Evolutionary conservation across 257 asterid species (phyloP).

Genomic region (Galeopsis tetrahit): DNA sequence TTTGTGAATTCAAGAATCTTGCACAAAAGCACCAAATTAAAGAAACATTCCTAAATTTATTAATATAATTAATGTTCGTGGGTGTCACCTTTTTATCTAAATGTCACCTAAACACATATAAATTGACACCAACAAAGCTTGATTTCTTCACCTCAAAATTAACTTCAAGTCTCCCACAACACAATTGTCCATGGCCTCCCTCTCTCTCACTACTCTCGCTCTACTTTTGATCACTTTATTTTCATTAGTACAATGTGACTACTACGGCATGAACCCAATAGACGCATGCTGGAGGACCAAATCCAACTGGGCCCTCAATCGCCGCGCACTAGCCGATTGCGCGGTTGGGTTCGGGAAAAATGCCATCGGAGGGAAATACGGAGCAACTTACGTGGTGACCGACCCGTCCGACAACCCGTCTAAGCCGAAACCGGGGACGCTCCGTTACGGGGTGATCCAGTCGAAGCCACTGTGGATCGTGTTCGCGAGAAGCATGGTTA

Average conservation of each 20-base stretch:
- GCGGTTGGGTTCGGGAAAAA: constrained; percentile 70
- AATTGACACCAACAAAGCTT: constrained; percentile 27
- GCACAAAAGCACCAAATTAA: constrained; percentile 30
- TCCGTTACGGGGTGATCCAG: constrained; percentile 73
- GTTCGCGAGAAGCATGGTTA: constrained; percentile 65
- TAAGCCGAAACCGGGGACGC: constrained; percentile 72
- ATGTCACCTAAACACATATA: constrained; percentile 31
- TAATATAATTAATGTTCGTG: constrained; percentile 41
- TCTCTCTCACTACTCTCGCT: constrained; percentile 33
- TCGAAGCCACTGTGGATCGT: constrained; percentile 69
- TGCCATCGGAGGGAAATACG: constrained; percentile 71
- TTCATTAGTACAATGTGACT: constrained; percentile 32
- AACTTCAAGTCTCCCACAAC: constrained; percentile 14
- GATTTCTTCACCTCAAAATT: constrained; percentile 17
- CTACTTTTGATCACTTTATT: constrained; percentile 38
- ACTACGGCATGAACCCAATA: constrained; percentile 55
- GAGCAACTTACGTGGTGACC: constrained; percentile 60
- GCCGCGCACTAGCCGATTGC: constrained; percentile 69
- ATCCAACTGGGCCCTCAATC: constrained; percentile 69
- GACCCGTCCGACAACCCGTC: constrained; percentile 65
- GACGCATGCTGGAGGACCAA: constrained; percentile 77
- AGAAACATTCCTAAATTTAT: constrained; percentile 41
- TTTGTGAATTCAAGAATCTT: constrained; percentile 28
- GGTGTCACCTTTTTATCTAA: constrained; percentile 46
- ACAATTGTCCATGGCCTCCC: constrained; percentile 44